These are phyloP conservation scores for Diospyros lotus DNA, from an alignment of 148 eudicot genomes.

Conservation along the genomic window DNA sequence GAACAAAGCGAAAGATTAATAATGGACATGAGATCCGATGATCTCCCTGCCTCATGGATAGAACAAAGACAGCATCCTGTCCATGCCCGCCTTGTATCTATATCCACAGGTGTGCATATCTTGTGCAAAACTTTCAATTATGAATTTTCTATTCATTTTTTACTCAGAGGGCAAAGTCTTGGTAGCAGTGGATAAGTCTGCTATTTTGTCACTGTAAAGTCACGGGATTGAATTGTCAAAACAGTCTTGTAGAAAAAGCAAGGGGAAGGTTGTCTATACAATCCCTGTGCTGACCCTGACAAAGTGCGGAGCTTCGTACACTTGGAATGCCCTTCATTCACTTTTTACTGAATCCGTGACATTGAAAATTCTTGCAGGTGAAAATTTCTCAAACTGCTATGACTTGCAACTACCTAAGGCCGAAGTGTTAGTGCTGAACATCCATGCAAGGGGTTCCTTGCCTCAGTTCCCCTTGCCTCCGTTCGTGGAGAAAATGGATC, in stretches of 20 bases:
- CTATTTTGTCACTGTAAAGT: no score
- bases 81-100: conserved; percentile 22
- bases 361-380: conserved; percentile 14
- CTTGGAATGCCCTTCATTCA: neutral
- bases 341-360: neutral
- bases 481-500: conserved; percentile 16
- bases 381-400: conserved; percentile 21
- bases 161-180: neutral
- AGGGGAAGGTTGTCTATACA: no score
- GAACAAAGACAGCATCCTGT: conserved; percentile 11
- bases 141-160: neutral
- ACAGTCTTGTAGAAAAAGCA: no score
- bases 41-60: conserved; percentile 18
- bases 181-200: neutral
- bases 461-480: conserved; percentile 16
- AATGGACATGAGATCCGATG: conserved; percentile 16
- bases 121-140: neutral
- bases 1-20: conserved; percentile 18
- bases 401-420: conserved; percentile 18
- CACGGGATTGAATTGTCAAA: no score
- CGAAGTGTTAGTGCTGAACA: conserved; percentile 29
- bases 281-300: no score
- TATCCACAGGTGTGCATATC: conserved; percentile 27
- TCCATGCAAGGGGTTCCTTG: neutral
- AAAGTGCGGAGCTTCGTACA: no score